Evolutionary conservation across 768 basidiomycete species (phyloP), one percentile per base, ranked within the genome.

Genomic region (Gymnopilus junonius): DNA sequence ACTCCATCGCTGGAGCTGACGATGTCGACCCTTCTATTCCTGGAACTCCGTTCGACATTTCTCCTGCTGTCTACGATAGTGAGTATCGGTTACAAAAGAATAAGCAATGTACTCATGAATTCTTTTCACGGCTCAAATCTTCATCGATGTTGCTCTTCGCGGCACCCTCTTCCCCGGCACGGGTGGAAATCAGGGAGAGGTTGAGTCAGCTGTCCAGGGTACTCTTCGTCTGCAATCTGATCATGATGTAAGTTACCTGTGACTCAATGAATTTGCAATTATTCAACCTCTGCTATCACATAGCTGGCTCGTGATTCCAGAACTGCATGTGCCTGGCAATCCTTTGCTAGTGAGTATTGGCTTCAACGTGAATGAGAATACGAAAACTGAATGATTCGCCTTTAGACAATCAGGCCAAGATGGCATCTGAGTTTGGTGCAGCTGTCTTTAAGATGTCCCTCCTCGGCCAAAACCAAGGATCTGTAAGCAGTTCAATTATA

Each of bases 251-350:
- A 61, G 71, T 20, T 46, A 29, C 43, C 31, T 45, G n/a, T 40
- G 31, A 35, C 32, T 4, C 34, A 46, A n/a, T 58, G 29, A 14
- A 37, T 39, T 40, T n/a, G 15, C 20, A 2, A 27, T 51, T 27
- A 17, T 39, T 53, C 20, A 10, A 21, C 8, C 15, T 51, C 56
- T 51, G 48, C 25, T 12, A 23, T 17, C 21, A 35, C 10, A 32
- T 55, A 73, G 74, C 64, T 77, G 57, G 76, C 75, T 25, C 64
- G 73, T 61, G 80, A 84, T 70, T 63, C 76, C 4, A 72, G 79
- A 43, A 85, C 83, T 21, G 76, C 80, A 14, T 84, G 83, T 73
- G 66, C 67, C 43, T 85, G 83, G 83, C 83, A 84, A 69, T 73
- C 74, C 1, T 76, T 79, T 62, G 79, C 77, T 31, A 74, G 76